phyloP scores from a whole-genome alignment of 139 green algal genomes.

The Tetratostichococcus sp. region DNA sequence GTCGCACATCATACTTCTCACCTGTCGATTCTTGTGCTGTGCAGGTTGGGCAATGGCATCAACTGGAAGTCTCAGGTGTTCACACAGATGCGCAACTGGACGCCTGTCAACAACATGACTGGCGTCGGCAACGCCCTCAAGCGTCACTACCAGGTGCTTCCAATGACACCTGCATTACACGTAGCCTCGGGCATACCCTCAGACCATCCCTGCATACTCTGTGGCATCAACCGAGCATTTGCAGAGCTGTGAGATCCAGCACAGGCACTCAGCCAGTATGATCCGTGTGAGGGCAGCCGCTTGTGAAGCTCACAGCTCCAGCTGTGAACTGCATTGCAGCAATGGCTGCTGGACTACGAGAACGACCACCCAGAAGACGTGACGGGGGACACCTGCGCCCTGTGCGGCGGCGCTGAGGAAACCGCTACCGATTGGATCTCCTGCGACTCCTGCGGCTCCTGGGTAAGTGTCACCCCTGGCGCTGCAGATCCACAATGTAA shows the following conservation, averaged over 20 bases:
- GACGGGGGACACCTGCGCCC: conserved; percentile 38
- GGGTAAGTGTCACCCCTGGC: no score
- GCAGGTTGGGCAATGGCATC: conserved; percentile 57
- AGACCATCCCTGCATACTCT: no score
- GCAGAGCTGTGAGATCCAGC: no score
- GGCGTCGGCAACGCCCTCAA: conserved; percentile 83
- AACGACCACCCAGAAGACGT: conserved; percentile 61
- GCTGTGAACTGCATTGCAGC: no score
- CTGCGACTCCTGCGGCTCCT: conserved; percentile 55
- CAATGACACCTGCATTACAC: no score
- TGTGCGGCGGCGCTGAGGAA: conserved; percentile 53
- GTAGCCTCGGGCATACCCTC: no score
- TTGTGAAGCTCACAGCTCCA: no score
- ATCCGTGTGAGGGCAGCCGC: no score
- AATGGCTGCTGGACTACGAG: not conserved
- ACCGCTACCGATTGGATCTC: conserved; percentile 53
- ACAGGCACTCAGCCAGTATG: no score
- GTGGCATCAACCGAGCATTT: no score
- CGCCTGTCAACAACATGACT: conserved; percentile 64
- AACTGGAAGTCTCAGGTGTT: conserved; percentile 85
- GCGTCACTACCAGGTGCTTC: conserved; percentile 67
- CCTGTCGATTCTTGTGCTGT: conserved; percentile 1
- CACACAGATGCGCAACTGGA: conserved; percentile 70
- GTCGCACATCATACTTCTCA: no score
- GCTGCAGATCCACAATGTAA: no score